These are phyloP conservation scores for Hypoxylon fuscum DNA, from an alignment of 495 filamentous ascomycete species.

Conservation along the genomic window DNA sequence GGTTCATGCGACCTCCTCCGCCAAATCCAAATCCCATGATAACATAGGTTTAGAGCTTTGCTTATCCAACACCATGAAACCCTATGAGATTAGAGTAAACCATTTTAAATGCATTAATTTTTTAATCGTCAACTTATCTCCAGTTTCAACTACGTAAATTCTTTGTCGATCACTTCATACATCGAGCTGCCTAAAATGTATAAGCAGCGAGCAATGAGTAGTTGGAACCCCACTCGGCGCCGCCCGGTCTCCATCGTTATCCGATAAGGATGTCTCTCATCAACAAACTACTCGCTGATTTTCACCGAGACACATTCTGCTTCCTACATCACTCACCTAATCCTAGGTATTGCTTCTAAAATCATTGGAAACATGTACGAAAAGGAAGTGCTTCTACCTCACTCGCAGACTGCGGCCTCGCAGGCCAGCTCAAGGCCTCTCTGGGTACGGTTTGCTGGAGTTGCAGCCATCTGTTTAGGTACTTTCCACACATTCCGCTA, in stretches of 20 bases:
- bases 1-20: no score
- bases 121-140: no score
- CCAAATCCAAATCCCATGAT: no score
- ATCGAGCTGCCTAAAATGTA: no score
- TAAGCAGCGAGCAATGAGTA: no score
- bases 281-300: not conserved
- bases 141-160: no score
- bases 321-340: not conserved
- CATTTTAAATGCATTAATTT: no score
- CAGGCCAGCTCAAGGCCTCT: conserved; percentile 2
- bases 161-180: no score
- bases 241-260: not conserved
- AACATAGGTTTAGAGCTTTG: no score
- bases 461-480: conserved; percentile 3
- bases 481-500: conserved; percentile 12
- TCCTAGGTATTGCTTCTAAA: not conserved
- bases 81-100: no score
- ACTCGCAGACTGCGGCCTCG: conserved; percentile 2
- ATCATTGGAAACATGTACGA: conserved; percentile 10
- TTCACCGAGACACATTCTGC: not conserved
- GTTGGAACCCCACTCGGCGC: not conserved
- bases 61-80: no score
- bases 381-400: conserved; percentile 27
- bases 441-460: conserved; percentile 5
- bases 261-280: not conserved